Percentiles rank a stretch among this genome's conserved stretches.
Evolutionary conservation across 495 filamentous ascomycete species (phyloP).

Genomic region (Clavariopsis aquatica): DNA sequence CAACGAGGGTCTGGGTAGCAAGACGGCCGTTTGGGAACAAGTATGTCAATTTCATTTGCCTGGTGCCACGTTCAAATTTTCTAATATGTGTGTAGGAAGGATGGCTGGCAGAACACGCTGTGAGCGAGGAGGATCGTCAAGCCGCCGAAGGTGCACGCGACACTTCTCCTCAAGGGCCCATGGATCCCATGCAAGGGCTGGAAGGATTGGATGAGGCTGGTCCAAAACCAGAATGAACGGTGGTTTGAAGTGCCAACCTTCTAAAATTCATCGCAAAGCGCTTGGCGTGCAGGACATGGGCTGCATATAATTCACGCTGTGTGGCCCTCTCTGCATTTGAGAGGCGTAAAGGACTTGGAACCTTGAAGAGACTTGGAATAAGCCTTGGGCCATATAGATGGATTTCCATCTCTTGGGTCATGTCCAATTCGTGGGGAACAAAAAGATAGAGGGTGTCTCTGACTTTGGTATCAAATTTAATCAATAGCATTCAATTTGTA

Average conservation of each 20-base stretch:
- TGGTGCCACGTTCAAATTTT: not conserved
- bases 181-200: constrained; percentile 94
- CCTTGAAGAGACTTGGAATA: not conserved
- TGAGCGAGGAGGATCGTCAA: constrained; percentile 78
- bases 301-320: not conserved
- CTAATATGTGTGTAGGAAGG: constrained; percentile 68
- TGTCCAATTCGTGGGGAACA: not conserved
- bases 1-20: constrained; percentile 83
- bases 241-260: not conserved
- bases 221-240: constrained; percentile 60
- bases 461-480: not conserved
- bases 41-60: constrained; percentile 50
- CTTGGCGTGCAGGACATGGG: not conserved
- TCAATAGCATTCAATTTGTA: constrained; percentile 29
- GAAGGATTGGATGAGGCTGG: constrained; percentile 93
- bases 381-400: not conserved
- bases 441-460: constrained; percentile 2
- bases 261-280: not conserved
- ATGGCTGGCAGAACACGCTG: constrained; percentile 87
- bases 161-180: constrained; percentile 54
- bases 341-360: not conserved
- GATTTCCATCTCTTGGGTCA: not conserved
- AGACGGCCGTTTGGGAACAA: constrained; percentile 98
- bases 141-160: constrained; percentile 61
- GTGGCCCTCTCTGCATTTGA: not conserved